Percentiles rank a stretch among this genome's conserved stretches.
Conservation (phyloP, 495 filamentous ascomycete species). For the Daldinia grandis region DNA sequence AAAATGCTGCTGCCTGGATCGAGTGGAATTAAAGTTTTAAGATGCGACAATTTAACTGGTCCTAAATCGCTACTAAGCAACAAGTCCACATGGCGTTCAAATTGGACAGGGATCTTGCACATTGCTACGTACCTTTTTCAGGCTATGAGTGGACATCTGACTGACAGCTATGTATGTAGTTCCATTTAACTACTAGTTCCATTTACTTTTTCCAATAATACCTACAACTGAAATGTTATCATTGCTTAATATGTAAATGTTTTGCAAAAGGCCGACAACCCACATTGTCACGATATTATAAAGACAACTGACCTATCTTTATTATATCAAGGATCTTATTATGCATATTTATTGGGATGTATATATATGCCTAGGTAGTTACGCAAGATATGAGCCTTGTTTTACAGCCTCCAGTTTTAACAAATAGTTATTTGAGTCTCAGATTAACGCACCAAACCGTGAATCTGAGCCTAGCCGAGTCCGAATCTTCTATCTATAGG, state of each 20-base stretch:
- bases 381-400: not conserved
- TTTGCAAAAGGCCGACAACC: too few species aligned
- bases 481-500: not conserved
- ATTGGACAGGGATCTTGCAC: not conserved
- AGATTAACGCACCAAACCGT: not conserved
- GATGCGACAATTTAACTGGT: constrained; percentile 13
- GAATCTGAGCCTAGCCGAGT: not conserved
- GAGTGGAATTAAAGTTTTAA: constrained; percentile 16
- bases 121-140: not conserved
- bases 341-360: not conserved
- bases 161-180: too few species aligned
- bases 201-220: too few species aligned
- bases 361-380: too few species aligned
- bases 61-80: not conserved
- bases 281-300: not conserved
- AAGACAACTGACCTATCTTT: not conserved
- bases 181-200: too few species aligned
- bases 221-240: too few species aligned
- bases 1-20: constrained; percentile 39
- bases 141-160: not conserved
- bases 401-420: not conserved
- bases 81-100: not conserved
- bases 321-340: not conserved
- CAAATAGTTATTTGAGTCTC: not conserved
- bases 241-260: too few species aligned